Conservation (phyloP, 768 basidiomycete species). For the Phlebiopsis gigantea region DNA sequence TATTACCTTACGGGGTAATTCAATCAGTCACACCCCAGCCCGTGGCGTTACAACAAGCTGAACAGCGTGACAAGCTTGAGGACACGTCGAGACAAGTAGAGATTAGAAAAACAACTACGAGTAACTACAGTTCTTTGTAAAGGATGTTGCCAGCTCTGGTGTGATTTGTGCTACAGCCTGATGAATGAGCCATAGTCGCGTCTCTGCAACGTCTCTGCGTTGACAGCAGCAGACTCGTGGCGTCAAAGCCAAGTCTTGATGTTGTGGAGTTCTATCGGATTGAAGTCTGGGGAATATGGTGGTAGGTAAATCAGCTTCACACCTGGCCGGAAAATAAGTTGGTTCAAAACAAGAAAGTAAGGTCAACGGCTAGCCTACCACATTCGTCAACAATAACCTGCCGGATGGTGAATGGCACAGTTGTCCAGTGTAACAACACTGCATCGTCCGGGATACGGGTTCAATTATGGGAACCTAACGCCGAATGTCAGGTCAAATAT, state of each 20-base stretch:
- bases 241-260: constrained; percentile 27
- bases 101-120: too few species aligned
- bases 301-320: constrained; percentile 19
- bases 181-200: constrained; percentile 12
- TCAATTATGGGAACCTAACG: constrained; percentile 2
- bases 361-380: too few species aligned
- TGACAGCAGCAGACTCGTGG: constrained; percentile 14
- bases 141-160: background rate
- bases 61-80: too few species aligned
- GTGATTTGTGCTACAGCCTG: background rate
- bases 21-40: too few species aligned
- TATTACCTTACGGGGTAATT: too few species aligned
- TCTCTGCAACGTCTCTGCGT: constrained; percentile 2
- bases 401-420: constrained; percentile 37
- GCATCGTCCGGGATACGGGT: constrained; percentile 29
- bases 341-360: too few species aligned
- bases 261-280: constrained; percentile 32
- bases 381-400: constrained; percentile 25
- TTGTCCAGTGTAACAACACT: constrained; percentile 38
- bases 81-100: too few species aligned
- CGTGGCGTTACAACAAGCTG: too few species aligned
- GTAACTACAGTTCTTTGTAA: too few species aligned
- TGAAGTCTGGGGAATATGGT: constrained; percentile 32
- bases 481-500: too few species aligned
- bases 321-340: constrained; percentile 16